Percentiles rank a stretch among this genome's conserved stretches.
phyloP scores from a whole-genome alignment of 345 rosid species.

The Hibiscus mutabilis region DNA sequence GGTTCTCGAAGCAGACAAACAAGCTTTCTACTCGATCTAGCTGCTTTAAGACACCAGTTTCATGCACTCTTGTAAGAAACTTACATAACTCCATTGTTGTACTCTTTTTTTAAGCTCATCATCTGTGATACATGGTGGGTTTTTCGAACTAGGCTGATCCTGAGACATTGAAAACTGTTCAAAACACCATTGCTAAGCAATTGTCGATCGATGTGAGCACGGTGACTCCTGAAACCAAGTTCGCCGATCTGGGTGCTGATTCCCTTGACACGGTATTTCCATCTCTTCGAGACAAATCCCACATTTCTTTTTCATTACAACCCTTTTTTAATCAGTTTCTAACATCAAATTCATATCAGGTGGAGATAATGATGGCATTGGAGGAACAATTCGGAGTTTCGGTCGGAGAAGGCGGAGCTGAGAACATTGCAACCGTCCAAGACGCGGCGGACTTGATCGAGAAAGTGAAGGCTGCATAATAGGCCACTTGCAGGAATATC shows the following conservation, averaged over 20 bases:
- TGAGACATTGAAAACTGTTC: conserved; percentile 47
- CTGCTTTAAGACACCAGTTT: conserved; percentile 26
- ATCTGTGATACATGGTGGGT: neutral
- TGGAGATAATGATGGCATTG: conserved; percentile 66
- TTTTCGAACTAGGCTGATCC: conserved; percentile 28
- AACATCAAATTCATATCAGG: conserved; percentile 24
- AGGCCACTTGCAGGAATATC: neutral
- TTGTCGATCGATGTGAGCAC: conserved; percentile 43
- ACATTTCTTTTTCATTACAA: neutral
- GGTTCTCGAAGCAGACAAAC: conserved; percentile 6
- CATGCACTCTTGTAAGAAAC: conserved; percentile 44
- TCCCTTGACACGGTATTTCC: conserved; percentile 51
- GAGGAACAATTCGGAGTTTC: conserved; percentile 57
- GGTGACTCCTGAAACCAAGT: conserved; percentile 54
- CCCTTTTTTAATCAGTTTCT: neutral
- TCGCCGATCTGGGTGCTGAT: conserved; percentile 66
- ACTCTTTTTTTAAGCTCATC: neutral
- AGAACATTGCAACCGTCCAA: conserved; percentile 48
- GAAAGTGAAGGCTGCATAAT: conserved; percentile 38
- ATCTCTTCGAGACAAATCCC: neutral
- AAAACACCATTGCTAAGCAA: conserved; percentile 55
- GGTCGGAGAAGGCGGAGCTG: conserved; percentile 54
- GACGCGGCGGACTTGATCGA: conserved; percentile 60
- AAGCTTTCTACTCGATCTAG: conserved; percentile 6
- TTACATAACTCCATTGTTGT: neutral